phyloP scores from a whole-genome alignment of 768 basidiomycete species.

The Lactarius psammicola region DNA sequence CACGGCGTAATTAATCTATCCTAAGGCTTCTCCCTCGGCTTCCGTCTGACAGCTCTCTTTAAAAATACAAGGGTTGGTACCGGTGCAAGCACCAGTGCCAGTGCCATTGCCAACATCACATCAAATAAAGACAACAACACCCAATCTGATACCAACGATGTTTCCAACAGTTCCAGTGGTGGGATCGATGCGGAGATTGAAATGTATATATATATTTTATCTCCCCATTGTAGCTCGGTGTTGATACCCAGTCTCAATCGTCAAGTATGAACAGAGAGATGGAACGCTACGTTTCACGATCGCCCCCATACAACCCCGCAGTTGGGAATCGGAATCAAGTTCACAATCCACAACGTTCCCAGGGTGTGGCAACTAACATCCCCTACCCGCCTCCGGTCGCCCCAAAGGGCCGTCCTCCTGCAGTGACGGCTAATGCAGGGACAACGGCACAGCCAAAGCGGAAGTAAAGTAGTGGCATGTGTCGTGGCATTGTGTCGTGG shows the following conservation, averaged over 20 bases:
- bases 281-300: background rate
- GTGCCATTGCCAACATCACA: background rate
- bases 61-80: background rate
- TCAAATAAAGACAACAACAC: background rate
- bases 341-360: background rate
- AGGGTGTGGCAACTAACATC: background rate
- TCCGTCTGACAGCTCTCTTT: background rate
- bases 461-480: background rate
- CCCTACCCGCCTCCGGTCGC: background rate
- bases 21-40: background rate
- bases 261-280: background rate
- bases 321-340: background rate
- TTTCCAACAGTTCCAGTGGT: background rate
- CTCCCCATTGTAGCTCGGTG: background rate
- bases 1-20: background rate
- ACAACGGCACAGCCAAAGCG: slow-evolving; percentile 2
- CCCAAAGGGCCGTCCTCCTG: background rate
- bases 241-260: background rate
- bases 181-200: background rate
- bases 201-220: background rate
- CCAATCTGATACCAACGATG: background rate
- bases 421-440: background rate
- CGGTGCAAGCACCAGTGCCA: background rate
- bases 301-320: background rate
- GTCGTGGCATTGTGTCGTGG: background rate